Evolutionary conservation across 2,329 filamentous ascomycete species (phyloP), one percentile per base, ranked within the genome.

Genomic region (Emydomyces testavorans): DNA sequence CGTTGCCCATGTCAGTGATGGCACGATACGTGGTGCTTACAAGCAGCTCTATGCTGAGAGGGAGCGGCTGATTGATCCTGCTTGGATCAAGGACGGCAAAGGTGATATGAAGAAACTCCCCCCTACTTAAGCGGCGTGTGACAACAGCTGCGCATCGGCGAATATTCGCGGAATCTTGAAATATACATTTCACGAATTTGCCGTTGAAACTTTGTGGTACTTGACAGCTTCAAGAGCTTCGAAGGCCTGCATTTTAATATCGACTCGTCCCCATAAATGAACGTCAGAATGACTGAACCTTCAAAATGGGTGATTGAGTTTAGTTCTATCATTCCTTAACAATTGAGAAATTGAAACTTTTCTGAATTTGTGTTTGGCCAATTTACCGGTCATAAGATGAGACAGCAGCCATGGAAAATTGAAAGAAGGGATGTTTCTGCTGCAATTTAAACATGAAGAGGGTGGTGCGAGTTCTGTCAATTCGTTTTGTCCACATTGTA

Each of bases 1-100:
- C 20, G 82, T 92, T 15, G 87, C 85, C 1, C 86, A 87, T 55
- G 92, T 98, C 23, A 95, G 88, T 63, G 93, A 98, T 61, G 89
- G 92, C 48, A 98, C 92, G 0, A 94, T 98, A 58, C 89, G 93
- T 60, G 93, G 86, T 21, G 89, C 90, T 0, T 98, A 96, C 72
- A 92, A 92, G 62, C 81, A 85, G 60, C 74, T 98, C 41, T 90
- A 89, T 62, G 73, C 75, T 15, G 80, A 83, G 41, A 78, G 80
- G 43, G 80, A 90, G 48, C 74, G 78, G 52, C 69, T 98, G 50
- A 78, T 95, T 58, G 80, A 83, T 56, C 72, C 79, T 44, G 79
- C 83, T 51, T 90, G 86, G 79, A 74, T 90, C 46, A 74, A 76
- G 47, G 79, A 81, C 50, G 83, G 83, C 50, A 76, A 77, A 58